Percentiles rank a stretch among this genome's conserved stretches.
These are phyloP conservation scores for Tetrapisispora fleetii DNA, from an alignment of 805 yeast genomes.

Conservation along the genomic window DNA sequence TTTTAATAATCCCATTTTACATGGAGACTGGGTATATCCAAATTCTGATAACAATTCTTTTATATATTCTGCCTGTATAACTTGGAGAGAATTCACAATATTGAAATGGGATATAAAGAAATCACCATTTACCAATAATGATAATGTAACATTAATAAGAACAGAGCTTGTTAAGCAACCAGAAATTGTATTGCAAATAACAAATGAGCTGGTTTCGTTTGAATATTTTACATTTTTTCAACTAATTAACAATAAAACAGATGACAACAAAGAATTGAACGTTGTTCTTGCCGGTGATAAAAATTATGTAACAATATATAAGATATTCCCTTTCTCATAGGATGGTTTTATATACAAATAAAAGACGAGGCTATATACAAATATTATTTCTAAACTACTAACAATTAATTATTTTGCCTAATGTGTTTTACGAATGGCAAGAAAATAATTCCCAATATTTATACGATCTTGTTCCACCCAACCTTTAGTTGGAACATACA, in stretches of 20 bases:
- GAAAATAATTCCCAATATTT: conserved; percentile 72
- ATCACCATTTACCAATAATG: neutral
- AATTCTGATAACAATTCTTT: neutral
- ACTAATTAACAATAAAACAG: neutral
- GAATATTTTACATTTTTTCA: neutral
- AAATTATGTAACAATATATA: neutral
- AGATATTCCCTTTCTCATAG: neutral
- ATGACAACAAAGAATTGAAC: neutral
- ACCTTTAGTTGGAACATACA: conserved; percentile 73
- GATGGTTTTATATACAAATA: neutral
- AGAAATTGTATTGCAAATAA: neutral
- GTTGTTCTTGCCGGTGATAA: neutral
- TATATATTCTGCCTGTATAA: neutral
- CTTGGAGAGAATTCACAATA: neutral
- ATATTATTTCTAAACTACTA: neutral
- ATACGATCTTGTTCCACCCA: conserved; percentile 64
- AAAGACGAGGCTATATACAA: neutral
- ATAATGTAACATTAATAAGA: neutral
- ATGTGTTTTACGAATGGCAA: conserved; percentile 58
- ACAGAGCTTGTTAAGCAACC: neutral
- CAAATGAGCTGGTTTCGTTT: neutral
- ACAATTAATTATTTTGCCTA: neutral
- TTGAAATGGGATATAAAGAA: neutral
- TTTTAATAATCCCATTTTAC: conserved; percentile 13
- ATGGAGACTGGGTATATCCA: conserved; percentile 11